Evolutionary conservation across 768 basidiomycete species (phyloP).

Genomic region (Suillus paluster): DNA sequence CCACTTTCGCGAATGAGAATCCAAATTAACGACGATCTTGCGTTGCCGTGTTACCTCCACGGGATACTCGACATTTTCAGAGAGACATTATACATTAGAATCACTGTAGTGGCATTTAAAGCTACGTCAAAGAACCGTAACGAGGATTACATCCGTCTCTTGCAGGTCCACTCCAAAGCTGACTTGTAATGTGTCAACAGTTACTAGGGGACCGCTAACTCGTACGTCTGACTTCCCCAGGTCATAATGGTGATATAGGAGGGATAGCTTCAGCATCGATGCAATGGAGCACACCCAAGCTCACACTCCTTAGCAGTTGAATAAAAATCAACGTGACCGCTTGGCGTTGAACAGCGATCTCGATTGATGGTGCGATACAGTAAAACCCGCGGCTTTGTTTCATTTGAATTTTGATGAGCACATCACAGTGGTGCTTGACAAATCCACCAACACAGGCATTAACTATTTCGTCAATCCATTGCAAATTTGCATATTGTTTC

Average conservation of each 20-base stretch:
- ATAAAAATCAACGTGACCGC: conserved; percentile 46
- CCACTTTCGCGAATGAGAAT: conserved; percentile 49
- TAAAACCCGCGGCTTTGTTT: too few relatives aligned
- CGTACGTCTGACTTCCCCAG: conserved; percentile 34
- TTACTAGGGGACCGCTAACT: too few relatives aligned
- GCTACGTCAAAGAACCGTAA: neutral
- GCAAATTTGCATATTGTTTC: too few relatives aligned
- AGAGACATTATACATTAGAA: neutral
- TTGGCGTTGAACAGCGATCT: too few relatives aligned
- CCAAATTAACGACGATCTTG: conserved; percentile 13
- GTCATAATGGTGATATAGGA: conserved; percentile 54
- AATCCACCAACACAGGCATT: too few relatives aligned
- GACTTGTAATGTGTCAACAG: too few relatives aligned
- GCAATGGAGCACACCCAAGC: conserved; percentile 51
- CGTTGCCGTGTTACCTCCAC: neutral
- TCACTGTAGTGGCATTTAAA: neutral
- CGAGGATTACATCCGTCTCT: conserved; percentile 36
- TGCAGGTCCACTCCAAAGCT: too few relatives aligned
- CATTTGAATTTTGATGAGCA: too few relatives aligned
- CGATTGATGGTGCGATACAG: too few relatives aligned
- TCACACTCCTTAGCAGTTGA: conserved; percentile 37
- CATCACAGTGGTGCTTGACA: too few relatives aligned
- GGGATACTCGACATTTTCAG: too few relatives aligned
- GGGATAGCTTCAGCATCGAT: neutral
- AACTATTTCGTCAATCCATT: too few relatives aligned